These are phyloP conservation scores for Clarireedia homoeocarpa DNA, from an alignment of 2,329 filamentous ascomycete species.

Conservation along the genomic window DNA sequence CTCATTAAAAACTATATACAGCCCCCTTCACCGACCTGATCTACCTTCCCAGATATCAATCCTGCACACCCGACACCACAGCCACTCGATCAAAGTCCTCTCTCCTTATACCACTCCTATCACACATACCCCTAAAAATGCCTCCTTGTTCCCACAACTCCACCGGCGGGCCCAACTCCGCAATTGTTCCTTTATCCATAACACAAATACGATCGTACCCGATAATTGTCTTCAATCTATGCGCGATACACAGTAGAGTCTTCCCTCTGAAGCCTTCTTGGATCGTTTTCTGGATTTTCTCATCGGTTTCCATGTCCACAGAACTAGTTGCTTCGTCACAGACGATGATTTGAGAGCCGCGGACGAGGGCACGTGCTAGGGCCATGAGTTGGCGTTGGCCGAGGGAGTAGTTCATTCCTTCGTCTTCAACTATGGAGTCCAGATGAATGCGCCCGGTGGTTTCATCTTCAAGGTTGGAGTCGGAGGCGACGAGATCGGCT, in stretches of 20 bases:
- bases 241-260: conserved; percentile 87
- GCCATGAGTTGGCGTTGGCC: conserved; percentile 95
- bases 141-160: conserved; percentile 65
- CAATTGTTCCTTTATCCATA: conserved; percentile 84
- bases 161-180: conserved; percentile 73
- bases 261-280: conserved; percentile 75
- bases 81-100: conserved; percentile 23
- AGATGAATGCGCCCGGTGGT: conserved; percentile 63
- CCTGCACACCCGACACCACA: neutral
- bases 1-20: neutral
- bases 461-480: conserved; percentile 30
- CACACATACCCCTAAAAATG: conserved; percentile 68
- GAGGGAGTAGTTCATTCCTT: conserved; percentile 91
- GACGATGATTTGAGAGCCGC: conserved; percentile 83
- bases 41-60: no score
- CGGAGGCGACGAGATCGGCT: conserved; percentile 58
- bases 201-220: conserved; percentile 94
- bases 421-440: conserved; percentile 81
- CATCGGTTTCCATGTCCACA: conserved; percentile 94
- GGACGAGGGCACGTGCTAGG: conserved; percentile 80
- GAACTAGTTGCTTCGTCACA: conserved; percentile 93
- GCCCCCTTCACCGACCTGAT: neutral
- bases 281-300: conserved; percentile 89
- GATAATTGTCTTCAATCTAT: conserved; percentile 85
- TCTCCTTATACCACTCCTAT: conserved; percentile 45